Base-by-base conservation (phyloP, 2,329 filamentous ascomycete species). In the Metarhizium anisopliae region DNA sequence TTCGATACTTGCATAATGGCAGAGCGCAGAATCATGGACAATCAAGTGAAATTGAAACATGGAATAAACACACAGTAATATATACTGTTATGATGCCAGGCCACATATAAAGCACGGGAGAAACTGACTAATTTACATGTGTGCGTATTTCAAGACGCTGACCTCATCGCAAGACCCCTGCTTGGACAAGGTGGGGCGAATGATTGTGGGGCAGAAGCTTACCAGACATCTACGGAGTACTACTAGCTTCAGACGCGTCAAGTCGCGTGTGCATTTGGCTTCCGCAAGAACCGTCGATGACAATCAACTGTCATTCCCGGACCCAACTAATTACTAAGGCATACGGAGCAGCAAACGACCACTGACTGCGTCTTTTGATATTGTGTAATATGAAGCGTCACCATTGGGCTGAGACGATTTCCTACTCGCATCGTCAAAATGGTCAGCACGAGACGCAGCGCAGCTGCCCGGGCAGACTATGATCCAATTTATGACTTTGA, bases 381-480 rank as follows among this genome's bases (percentile, higher is more conserved):
- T 40, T 20, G n/a, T n/a, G 4, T 40, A 42, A 29, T 32, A 30
- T 52, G 18, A 30, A 30, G 14, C 45, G 25, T 18, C 45, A 49
- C 38, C 45, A 6, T 29, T n/a, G 6, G 36, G 16, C n/a, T 16
- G 18, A 45, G 51, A 30, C 11, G 29, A 3, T 3, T 35, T 25
- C 6, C n/a, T 16, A 35, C 14, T 43, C 40, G 29, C 30, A 13
- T 5, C 36, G 30, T 35, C 47, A 32, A 8, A 14, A 56, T 56
- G 55, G 51, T 51, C 11, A 51, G 18, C 38, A 56, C 55, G n/a
- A 53, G 55, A 45, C 52, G 47, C 10, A 20, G 18, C 5, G 38
- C 45, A 14, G 36, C 16, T 38, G 6, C 18, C 20, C 42, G 1
- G 13, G 16, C 13, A 8, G 14, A 45, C 10, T 6, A 18, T 30